Conservation (phyloP, 2,329 filamentous ascomycete genomes). For the Epichloe typhina region DNA sequence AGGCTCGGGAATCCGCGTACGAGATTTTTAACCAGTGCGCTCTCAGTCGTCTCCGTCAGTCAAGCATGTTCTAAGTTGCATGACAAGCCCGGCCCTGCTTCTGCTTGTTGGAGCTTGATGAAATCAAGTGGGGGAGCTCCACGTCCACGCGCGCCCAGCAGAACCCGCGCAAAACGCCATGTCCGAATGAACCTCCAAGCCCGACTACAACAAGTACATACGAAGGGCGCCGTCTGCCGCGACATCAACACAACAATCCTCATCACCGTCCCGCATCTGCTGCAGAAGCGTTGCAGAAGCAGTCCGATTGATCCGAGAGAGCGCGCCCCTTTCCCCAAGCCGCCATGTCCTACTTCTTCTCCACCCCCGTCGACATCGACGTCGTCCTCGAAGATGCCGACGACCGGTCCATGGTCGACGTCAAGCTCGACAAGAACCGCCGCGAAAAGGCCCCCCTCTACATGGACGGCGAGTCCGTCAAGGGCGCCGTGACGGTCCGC, state of each 20-base stretch:
- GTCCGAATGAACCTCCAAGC: no score
- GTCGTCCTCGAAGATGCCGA: slow-evolving; percentile 93
- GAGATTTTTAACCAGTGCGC: no score
- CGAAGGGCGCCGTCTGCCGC: no score
- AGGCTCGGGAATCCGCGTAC: no score
- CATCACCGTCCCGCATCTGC: neutral
- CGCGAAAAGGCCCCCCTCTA: slow-evolving; percentile 94
- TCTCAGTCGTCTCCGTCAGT: no score
- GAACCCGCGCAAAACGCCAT: no score
- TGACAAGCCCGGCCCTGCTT: no score
- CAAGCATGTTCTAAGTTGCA: no score
- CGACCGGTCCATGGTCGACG: slow-evolving; percentile 87
- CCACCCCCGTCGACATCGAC: slow-evolving; percentile 96
- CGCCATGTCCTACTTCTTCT: slow-evolving; percentile 93
- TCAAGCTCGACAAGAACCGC: slow-evolving; percentile 96
- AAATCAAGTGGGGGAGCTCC: no score
- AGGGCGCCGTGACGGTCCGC: slow-evolving; percentile 85
- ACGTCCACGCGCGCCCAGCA: no score
- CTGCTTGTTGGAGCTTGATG: no score
- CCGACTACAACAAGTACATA: no score
- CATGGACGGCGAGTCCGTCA: slow-evolving; percentile 96
- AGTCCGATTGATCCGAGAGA: neutral
- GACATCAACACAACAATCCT: neutral
- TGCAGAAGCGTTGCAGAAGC: neutral
- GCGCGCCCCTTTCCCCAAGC: slow-evolving; percentile 2